Conservation (phyloP, 148 eudicot species). For the Polygonum aviculare region DNA sequence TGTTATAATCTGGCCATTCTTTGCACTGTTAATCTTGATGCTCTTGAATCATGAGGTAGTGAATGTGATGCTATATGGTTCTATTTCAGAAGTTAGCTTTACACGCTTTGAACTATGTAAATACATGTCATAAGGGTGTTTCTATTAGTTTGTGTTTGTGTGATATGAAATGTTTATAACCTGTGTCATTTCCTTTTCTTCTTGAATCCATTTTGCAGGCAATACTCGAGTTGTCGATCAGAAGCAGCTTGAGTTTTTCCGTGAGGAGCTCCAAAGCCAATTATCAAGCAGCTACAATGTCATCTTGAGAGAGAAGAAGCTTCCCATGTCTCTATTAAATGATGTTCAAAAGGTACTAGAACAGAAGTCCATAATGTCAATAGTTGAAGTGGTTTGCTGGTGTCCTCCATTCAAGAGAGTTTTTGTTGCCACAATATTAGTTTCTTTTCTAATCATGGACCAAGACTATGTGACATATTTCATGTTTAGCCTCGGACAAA, state of each 20-base stretch:
- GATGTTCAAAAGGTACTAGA: slow-evolving; percentile 69
- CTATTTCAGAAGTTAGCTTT: not conserved
- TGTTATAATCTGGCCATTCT: not conserved
- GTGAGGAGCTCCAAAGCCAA: slow-evolving; percentile 62
- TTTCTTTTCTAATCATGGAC: not conserved
- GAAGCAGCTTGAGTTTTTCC: slow-evolving; percentile 74
- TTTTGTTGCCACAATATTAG: not conserved
- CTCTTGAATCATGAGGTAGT: not conserved
- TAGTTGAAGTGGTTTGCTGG: not conserved
- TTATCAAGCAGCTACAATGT: slow-evolving; percentile 69
- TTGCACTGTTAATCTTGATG: not conserved
- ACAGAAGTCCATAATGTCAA: not conserved
- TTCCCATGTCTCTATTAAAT: slow-evolving; percentile 83
- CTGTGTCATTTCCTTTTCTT: not conserved
- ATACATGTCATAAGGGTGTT: not conserved
- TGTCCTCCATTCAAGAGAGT: not conserved
- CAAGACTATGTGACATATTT: not conserved
- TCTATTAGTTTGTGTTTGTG: not conserved
- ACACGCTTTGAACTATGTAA: not conserved
- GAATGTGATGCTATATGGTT: not conserved
- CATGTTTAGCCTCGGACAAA: not conserved
- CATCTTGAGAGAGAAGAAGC: slow-evolving; percentile 62
- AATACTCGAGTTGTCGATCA: slow-evolving; percentile 67
- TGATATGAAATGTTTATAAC: not conserved
- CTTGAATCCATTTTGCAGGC: slow-evolving; percentile 25